phyloP scores from a whole-genome alignment of 2,329 filamentous ascomycete genomes.

The Ceratocystis diversiconidia region DNA sequence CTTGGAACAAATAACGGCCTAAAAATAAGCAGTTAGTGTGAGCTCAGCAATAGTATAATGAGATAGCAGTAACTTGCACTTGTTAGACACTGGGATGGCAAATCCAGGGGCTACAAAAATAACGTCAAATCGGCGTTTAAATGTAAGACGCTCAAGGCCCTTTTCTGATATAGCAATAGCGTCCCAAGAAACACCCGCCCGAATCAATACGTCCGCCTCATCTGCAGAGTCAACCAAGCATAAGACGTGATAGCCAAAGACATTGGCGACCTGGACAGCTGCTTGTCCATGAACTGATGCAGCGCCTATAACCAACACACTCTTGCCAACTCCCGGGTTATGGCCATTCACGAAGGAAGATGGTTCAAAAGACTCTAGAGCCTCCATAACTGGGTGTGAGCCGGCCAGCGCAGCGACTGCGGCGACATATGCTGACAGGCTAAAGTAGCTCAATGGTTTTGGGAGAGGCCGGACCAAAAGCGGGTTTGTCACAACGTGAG shows the following conservation, averaged over 20 bases:
- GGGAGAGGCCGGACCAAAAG: constrained; percentile 3
- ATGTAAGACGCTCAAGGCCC: neutral
- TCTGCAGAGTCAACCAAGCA: constrained; percentile 26
- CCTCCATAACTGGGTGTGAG: constrained; percentile 6
- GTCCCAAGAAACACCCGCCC: constrained; percentile 25
- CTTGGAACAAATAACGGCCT: constrained; percentile 12
- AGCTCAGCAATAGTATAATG: neutral
- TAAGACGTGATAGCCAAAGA: constrained; percentile 30
- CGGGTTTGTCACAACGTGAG: neutral
- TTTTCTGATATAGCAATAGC: constrained; percentile 26
- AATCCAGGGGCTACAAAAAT: neutral
- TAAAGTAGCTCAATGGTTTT: constrained; percentile 5
- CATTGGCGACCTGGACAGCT: constrained; percentile 30
- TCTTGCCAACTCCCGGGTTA: neutral
- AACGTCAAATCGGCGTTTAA: constrained; percentile 2
- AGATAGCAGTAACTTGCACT: constrained; percentile 23
- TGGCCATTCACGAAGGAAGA: neutral
- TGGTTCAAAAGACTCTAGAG: neutral
- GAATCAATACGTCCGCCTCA: constrained; percentile 28
- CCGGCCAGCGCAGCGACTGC: constrained; percentile 8
- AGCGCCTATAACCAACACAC: constrained; percentile 10
- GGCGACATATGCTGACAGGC: constrained; percentile 12
- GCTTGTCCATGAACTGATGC: constrained; percentile 28
- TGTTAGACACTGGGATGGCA: constrained; percentile 21
- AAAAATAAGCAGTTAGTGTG: neutral